Percentiles rank a stretch among this genome's conserved stretches.
Conservation (phyloP, 768 basidiomycete species). For the Hericium rajendrae region DNA sequence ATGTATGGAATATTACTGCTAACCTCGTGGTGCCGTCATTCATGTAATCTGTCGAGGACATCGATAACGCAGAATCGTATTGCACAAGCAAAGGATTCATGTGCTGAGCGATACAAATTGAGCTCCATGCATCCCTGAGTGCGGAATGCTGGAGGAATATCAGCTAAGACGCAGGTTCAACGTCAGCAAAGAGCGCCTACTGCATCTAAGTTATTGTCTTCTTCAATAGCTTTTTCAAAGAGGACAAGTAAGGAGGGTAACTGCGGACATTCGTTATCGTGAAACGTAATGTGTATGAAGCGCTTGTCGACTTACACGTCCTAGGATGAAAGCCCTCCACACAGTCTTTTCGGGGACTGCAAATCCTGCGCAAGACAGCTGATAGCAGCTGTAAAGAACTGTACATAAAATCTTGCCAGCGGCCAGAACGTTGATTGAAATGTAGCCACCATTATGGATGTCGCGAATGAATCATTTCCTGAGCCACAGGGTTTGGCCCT, state of each 20-base stretch:
- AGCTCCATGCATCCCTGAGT: conserved; percentile 10
- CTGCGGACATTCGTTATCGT: conserved; percentile 25
- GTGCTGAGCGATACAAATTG: conserved; percentile 5
- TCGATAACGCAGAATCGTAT: conserved; percentile 9
- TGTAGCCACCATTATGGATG: conserved; percentile 43
- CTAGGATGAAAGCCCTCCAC: conserved; percentile 67
- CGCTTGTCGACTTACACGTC: conserved; percentile 41
- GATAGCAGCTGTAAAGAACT: conserved; percentile 54
- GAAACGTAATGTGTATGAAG: background rate
- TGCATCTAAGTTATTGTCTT: conserved; percentile 48
- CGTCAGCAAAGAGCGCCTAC: conserved; percentile 26
- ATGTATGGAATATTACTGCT: too few relatives aligned
- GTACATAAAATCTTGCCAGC: conserved; percentile 55
- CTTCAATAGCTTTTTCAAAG: conserved; percentile 47
- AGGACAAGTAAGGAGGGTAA: conserved; percentile 47
- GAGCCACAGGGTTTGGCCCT: conserved; percentile 9
- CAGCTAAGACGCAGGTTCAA: background rate
- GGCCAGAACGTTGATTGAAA: conserved; percentile 59
- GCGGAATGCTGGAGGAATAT: conserved; percentile 6
- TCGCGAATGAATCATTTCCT: conserved; percentile 27
- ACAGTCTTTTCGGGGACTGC: conserved; percentile 22
- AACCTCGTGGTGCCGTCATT: too few relatives aligned
- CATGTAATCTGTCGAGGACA: too few relatives aligned
- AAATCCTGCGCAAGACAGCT: conserved; percentile 49
- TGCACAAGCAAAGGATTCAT: conserved; percentile 5